A percentile compares a stretch with the other conserved stretches of the same genome.
Conservation (phyloP, 176 grass and related monocot species). For the Ensete ventricosum region DNA sequence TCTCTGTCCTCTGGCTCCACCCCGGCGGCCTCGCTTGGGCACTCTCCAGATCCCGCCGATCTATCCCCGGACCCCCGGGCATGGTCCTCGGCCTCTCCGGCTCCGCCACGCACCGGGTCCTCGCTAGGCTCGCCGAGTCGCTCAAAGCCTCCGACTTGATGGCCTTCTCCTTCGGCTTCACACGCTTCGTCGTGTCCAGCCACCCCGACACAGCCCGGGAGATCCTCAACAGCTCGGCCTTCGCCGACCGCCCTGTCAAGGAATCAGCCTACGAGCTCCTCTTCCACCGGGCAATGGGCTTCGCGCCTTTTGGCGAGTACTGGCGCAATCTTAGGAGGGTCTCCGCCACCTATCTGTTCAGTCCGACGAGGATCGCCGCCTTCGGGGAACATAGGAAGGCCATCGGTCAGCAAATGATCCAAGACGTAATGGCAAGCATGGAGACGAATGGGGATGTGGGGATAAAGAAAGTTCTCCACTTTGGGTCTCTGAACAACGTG, state of each 20-base stretch:
- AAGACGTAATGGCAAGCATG: conserved; percentile 14
- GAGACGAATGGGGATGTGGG: conserved; percentile 3
- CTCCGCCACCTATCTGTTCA: conserved; percentile 34
- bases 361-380: conserved; percentile 22
- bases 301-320: conserved; percentile 34
- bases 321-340: conserved; percentile 38
- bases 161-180: conserved; percentile 34
- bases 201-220: conserved; percentile 23
- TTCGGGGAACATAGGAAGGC: conserved; percentile 13
- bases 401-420: conserved; percentile 24
- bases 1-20: conserved; percentile 19
- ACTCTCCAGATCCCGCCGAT: neutral
- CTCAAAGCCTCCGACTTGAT: conserved; percentile 23
- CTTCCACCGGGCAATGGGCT: conserved; percentile 23
- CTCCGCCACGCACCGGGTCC: conserved; percentile 21
- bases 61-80: conserved; percentile 18
- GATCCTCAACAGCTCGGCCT: conserved; percentile 35
- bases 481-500: conserved; percentile 27
- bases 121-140: conserved; percentile 6
- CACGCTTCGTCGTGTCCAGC: conserved; percentile 30
- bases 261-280: conserved; percentile 23
- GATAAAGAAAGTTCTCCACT: conserved; percentile 23
- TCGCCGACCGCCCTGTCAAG: conserved; percentile 25
- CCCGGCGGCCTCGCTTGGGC: conserved; percentile 30
- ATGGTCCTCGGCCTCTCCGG: conserved; percentile 20